Conservation (phyloP, 2,329 filamentous ascomycete genomes). For the Pseudogymnoascus sp. region DNA sequence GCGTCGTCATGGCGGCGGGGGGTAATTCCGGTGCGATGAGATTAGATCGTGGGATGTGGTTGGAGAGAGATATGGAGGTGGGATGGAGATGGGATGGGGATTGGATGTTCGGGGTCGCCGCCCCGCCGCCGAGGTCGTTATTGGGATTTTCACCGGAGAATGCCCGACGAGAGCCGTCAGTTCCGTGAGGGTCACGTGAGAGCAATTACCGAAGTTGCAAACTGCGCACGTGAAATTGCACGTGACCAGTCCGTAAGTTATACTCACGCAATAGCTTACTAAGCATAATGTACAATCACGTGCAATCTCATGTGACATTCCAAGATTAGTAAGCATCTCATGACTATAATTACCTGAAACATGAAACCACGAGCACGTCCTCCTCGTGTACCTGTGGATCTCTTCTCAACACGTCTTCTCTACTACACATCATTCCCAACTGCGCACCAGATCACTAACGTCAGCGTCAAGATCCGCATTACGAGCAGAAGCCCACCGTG, state of each 20-base stretch:
- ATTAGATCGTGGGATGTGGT: not conserved
- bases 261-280: not conserved
- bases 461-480: not conserved
- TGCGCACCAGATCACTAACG: not conserved
- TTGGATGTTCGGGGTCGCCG: not conserved
- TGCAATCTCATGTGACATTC: not conserved
- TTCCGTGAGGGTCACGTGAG: not conserved
- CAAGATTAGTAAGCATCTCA: not conserved
- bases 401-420: not conserved
- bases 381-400: not conserved
- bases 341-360: not conserved
- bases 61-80: not conserved
- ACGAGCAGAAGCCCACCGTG: not conserved
- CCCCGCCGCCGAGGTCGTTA: not conserved
- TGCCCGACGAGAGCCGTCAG: not conserved
- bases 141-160: not conserved
- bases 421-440: conserved; percentile 7
- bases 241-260: too few relatives aligned
- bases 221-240: not conserved
- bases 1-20: not conserved
- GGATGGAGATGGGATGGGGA: not conserved
- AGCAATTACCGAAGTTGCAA: not conserved
- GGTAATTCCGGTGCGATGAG: not conserved
- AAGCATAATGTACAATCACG: not conserved
- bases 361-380: not conserved